Conservation (phyloP, 2,329 filamentous ascomycete genomes). For the Tolypocladium tundrense region DNA sequence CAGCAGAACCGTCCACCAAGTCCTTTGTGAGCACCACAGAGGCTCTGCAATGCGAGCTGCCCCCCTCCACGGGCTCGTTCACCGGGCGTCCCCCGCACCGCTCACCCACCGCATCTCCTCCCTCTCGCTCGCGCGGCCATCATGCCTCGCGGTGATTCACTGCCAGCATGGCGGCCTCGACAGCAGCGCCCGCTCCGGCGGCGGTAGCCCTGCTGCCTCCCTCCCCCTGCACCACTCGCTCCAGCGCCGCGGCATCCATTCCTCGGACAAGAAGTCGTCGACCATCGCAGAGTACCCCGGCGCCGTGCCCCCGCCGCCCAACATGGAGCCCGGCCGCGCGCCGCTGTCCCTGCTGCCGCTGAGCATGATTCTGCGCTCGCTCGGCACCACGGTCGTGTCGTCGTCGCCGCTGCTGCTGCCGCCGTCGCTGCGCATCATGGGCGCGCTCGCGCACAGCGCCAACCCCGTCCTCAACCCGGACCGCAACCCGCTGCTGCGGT, state of each 20-base stretch:
- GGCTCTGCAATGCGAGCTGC: conserved; percentile 12
- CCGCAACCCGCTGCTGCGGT: conserved; percentile 59
- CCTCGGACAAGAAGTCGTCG: conserved; percentile 24
- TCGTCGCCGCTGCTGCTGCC: conserved; percentile 59
- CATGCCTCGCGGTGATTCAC: conserved; percentile 7
- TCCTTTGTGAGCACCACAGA: conserved; percentile 3
- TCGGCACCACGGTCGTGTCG: conserved; percentile 59
- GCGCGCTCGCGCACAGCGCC: conserved; percentile 57
- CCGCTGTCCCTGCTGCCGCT: conserved; percentile 59
- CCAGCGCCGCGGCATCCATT: conserved; percentile 21
- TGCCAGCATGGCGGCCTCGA: conserved; percentile 2
- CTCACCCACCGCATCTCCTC: neutral
- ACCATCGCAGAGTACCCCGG: conserved; percentile 20
- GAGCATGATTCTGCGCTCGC: conserved; percentile 55
- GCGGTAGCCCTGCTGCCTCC: too few relatives aligned
- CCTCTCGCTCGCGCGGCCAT: neutral
- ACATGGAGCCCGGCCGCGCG: conserved; percentile 17
- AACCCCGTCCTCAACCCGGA: conserved; percentile 62
- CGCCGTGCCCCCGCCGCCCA: conserved; percentile 17
- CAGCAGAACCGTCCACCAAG: conserved; percentile 1
- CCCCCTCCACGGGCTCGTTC: conserved; percentile 11
- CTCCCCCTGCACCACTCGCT: neutral
- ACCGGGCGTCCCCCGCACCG: conserved; percentile 5
- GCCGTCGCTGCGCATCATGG: conserved; percentile 60
- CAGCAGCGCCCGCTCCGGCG: neutral